Percentiles rank a stretch among this genome's conserved stretches.
These are phyloP conservation scores for Candida anutae DNA, from an alignment of 1,139 yeast genomes.

Conservation along the genomic window DNA sequence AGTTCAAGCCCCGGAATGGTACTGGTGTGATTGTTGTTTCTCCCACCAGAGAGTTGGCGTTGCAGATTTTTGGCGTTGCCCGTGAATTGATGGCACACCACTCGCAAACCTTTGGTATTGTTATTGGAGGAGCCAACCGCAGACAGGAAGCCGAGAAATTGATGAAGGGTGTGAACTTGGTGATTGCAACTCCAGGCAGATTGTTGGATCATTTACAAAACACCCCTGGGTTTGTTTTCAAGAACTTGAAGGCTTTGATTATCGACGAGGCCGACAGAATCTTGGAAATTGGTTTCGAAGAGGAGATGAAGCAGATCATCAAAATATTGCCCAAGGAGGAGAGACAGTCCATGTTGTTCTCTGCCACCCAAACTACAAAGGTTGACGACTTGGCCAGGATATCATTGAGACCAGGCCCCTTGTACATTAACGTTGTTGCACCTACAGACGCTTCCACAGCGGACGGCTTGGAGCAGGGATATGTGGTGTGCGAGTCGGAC, in stretches of 20 bases:
- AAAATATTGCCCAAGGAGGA: slow-evolving; percentile 88
- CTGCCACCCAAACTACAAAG: slow-evolving; percentile 98
- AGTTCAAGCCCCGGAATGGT: slow-evolving; percentile 88
- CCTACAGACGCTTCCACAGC: slow-evolving; percentile 83
- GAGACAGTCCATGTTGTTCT: slow-evolving; percentile 93
- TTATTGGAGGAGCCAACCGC: slow-evolving; percentile 97
- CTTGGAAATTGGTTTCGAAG: slow-evolving; percentile 95
- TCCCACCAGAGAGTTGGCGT: slow-evolving; percentile 87
- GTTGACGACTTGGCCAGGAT: slow-evolving; percentile 97
- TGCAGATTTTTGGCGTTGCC: slow-evolving; percentile 96
- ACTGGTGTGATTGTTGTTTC: slow-evolving; percentile 84
- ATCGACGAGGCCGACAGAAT: slow-evolving; percentile 98
- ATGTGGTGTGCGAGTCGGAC: slow-evolving; percentile 95
- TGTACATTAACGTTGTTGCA: slow-evolving; percentile 89
- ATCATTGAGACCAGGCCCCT: slow-evolving; percentile 89
- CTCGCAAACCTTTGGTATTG: slow-evolving; percentile 91
- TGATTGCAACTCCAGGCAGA: slow-evolving; percentile 97
- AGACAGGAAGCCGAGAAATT: slow-evolving; percentile 95
- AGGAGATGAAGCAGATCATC: slow-evolving; percentile 95
- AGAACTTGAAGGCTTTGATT: slow-evolving; percentile 85
- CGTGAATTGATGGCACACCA: slow-evolving; percentile 87
- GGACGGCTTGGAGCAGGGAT: slow-evolving; percentile 96
- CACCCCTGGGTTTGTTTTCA: slow-evolving; percentile 88
- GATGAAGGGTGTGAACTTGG: slow-evolving; percentile 83
- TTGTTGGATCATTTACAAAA: slow-evolving; percentile 92